phyloP scores from a whole-genome alignment of 163 green algal genomes.

The Scenedesmus sp. region DNA sequence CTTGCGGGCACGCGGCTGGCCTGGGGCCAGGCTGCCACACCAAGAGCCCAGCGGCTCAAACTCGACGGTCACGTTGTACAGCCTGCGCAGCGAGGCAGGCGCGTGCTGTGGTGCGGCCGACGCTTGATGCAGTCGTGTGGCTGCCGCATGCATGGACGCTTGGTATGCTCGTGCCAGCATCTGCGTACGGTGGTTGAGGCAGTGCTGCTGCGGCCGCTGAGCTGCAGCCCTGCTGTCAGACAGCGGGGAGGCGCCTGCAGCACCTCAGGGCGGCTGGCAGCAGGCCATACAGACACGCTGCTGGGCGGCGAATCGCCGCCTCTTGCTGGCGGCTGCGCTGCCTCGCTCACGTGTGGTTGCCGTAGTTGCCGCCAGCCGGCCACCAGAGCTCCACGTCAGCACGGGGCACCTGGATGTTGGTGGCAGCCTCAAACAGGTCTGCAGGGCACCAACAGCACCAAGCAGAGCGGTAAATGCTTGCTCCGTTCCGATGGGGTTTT shows the following conservation, averaged over 20 bases:
- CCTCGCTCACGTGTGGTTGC: conserved; percentile 57
- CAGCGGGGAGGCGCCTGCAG: too few relatives aligned
- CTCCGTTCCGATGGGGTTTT: too few relatives aligned
- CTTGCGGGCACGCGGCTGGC: too few relatives aligned
- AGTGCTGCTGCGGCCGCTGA: background rate
- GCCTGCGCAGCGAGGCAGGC: too few relatives aligned
- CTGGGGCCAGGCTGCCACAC: background rate
- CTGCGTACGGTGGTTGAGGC: too few relatives aligned
- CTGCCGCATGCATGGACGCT: background rate
- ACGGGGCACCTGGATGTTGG: conserved; percentile 3
- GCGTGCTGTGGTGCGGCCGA: too few relatives aligned
- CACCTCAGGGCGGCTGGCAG: background rate
- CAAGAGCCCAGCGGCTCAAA: background rate
- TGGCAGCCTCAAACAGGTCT: conserved; percentile 15
- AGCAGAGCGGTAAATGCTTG: background rate
- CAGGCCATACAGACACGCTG: background rate
- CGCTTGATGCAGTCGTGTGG: background rate
- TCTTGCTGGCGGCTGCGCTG: background rate
- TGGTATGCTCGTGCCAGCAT: too few relatives aligned
- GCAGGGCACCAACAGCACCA: background rate
- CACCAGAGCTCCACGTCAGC: conserved; percentile 80
- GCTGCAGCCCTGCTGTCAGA: too few relatives aligned
- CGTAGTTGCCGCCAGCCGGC: conserved; percentile 74
- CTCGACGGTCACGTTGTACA: background rate
- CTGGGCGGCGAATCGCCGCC: too few relatives aligned